Base-by-base conservation (phyloP, 495 filamentous ascomycete species). In the Lophiostoma macrostomum region DNA sequence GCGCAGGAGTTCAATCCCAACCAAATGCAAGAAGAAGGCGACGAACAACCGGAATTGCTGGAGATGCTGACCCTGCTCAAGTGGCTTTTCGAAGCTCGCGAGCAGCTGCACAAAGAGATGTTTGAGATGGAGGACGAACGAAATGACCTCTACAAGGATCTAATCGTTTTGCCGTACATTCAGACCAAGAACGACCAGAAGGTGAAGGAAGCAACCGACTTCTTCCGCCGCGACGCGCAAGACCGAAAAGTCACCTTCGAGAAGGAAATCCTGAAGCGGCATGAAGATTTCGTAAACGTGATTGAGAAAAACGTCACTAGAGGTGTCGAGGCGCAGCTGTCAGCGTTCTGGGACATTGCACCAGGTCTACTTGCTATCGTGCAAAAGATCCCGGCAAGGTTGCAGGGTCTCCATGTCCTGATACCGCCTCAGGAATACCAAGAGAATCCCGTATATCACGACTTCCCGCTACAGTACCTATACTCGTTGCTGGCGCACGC, bases 311-410 rank as follows among this genome's bases (percentile, higher is more conserved):
- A 91, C 46, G 89, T 94, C 20, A 79, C 81, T 2, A 83, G 90
- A 3, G 93, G 91, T 3, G 88, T 97, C 13, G 91, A 96, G 66
- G 78, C 86, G 25, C 94, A 96, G 67, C 78, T 96, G 0, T 86
- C 82, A 13, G 90, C 90, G 3, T 98, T 96, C 71, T 98, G 93
- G 93, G 94, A 98, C 63, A 95, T 97, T 58, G 93, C 90, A 0
- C 94, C 94, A 1, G 77, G 81, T 1, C 77, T 98, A 0, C 74
- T 84, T 8, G 76, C 81, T 0, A 68, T 96, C 18, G 78, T 91
- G 4, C 85, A 93, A 59, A 86, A 85, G 61, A 80, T 96, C 13
- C 91, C 90, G 0, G 60, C 50, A 56, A 58, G 13, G 59, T 56
- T 67, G 29, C 30, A 46, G 0, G 55, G 59, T 0, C 64, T 71